Evolutionary conservation across 2,329 filamentous ascomycete genomes (phyloP).

Genomic region (Alternaria angustiovoidea): DNA sequence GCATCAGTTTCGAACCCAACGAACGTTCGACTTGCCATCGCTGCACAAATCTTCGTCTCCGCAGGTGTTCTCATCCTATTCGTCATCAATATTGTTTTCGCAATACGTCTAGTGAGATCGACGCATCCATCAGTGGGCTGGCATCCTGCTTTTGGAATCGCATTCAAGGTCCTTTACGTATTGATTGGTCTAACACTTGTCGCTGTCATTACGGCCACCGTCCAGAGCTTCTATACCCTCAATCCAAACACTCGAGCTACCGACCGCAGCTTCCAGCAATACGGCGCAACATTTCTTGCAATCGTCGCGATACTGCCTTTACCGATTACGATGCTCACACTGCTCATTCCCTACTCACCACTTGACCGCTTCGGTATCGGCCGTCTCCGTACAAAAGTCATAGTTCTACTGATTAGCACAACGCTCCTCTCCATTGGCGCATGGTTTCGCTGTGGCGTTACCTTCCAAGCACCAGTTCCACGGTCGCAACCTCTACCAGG

Average conservation of each 20-base stretch:
- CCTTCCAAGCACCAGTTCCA: conserved; percentile 58
- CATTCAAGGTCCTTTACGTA: conserved; percentile 67
- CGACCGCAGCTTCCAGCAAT: conserved; percentile 71
- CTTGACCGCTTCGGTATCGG: conserved; percentile 72
- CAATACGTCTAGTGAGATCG: conserved; percentile 77
- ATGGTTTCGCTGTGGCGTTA: conserved; percentile 69
- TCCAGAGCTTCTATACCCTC: conserved; percentile 74
- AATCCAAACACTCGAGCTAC: conserved; percentile 57
- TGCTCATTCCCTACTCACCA: conserved; percentile 56
- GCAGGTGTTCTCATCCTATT: conserved; percentile 79
- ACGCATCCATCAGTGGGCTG: conserved; percentile 76
- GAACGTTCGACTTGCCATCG: conserved; percentile 61
- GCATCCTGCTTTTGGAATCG: conserved; percentile 61
- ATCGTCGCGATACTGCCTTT: conserved; percentile 73
- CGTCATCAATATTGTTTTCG: conserved; percentile 78
- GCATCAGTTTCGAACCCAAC: conserved; percentile 40
- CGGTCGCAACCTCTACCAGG: conserved; percentile 67
- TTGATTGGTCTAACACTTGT: conserved; percentile 67
- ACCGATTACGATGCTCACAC: conserved; percentile 60
- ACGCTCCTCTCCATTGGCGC: conserved; percentile 73
- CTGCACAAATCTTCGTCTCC: conserved; percentile 73
- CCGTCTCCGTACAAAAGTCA: conserved; percentile 71
- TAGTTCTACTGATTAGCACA: conserved; percentile 67
- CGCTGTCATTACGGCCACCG: conserved; percentile 70
- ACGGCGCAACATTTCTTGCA: conserved; percentile 68